These are phyloP conservation scores for Cercospora citrullina DNA, from an alignment of 2,329 filamentous ascomycete genomes.

Conservation along the genomic window DNA sequence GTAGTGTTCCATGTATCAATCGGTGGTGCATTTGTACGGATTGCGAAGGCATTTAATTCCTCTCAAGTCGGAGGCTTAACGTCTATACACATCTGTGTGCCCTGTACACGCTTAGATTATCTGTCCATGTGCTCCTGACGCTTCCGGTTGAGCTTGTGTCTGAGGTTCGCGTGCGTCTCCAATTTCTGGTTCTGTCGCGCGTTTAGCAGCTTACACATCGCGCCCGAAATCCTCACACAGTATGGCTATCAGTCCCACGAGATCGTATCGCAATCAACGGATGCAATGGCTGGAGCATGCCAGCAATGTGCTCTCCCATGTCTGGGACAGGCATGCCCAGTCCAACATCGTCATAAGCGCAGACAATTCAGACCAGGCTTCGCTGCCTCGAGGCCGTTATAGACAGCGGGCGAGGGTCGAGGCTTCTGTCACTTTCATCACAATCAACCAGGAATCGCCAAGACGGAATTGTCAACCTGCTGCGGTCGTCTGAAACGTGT, in stretches of 20 bases:
- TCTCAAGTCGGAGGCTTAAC: too few species aligned
- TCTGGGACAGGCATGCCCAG: neutral
- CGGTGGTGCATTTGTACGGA: neutral
- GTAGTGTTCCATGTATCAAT: neutral
- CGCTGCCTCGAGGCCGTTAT: neutral
- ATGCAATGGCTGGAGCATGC: neutral
- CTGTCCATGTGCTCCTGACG: neutral
- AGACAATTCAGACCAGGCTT: neutral
- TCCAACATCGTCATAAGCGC: neutral
- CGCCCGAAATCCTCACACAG: too few species aligned
- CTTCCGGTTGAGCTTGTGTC: neutral
- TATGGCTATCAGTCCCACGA: neutral
- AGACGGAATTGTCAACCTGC: neutral
- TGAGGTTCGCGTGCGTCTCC: neutral
- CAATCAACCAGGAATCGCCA: neutral
- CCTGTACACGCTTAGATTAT: neutral
- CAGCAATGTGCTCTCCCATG: neutral
- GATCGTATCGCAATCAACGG: neutral
- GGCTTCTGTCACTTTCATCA: neutral
- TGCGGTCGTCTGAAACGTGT: neutral
- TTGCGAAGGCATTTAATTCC: too few species aligned
- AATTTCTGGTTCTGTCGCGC: neutral
- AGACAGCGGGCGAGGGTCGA: neutral
- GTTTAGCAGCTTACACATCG: neutral
- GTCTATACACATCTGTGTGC: neutral